These are phyloP conservation scores for Colletotrichum sp. DNA, from an alignment of 2,329 filamentous ascomycete genomes.

Conservation along the genomic window DNA sequence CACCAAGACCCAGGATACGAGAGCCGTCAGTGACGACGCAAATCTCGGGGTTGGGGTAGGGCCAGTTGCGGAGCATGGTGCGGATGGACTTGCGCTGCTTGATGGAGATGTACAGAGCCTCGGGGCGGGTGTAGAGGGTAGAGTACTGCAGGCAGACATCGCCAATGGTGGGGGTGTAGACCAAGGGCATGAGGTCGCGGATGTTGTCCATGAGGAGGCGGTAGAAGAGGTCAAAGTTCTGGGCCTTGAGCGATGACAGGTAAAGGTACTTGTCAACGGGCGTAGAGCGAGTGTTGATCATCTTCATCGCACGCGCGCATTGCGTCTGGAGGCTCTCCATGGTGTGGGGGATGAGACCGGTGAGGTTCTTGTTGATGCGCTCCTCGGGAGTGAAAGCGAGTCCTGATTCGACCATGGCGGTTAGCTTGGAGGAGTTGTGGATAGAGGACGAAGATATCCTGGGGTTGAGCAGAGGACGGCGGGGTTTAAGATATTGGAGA, in stretches of 20 bases:
- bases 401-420: conserved; percentile 43
- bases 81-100: conserved; percentile 90
- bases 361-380: conserved; percentile 68
- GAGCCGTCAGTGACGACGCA: conserved; percentile 97
- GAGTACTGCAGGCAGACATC: conserved; percentile 98
- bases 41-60: conserved; percentile 87
- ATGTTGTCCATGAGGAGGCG: conserved; percentile 79
- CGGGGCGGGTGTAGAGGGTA: conserved; percentile 91
- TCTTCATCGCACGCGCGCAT: conserved; percentile 72
- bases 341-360: conserved; percentile 68
- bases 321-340: conserved; percentile 66
- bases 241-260: conserved; percentile 75
- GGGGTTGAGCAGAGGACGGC: neutral
- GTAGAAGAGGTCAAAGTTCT: conserved; percentile 84
- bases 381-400: conserved; percentile 70
- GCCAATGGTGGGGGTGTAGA: conserved; percentile 90
- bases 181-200: conserved; percentile 80
- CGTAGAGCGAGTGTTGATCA: conserved; percentile 73
- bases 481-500: neutral
- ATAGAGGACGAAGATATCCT: neutral
- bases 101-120: conserved; percentile 95
- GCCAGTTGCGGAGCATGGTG: conserved; percentile 93
- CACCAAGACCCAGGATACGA: conserved; percentile 88
- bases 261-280: conserved; percentile 85
- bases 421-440: conserved; percentile 15